These are phyloP conservation scores for Penicillium frequentans DNA, from an alignment of 2,329 filamentous ascomycete genomes.

Conservation along the genomic window DNA sequence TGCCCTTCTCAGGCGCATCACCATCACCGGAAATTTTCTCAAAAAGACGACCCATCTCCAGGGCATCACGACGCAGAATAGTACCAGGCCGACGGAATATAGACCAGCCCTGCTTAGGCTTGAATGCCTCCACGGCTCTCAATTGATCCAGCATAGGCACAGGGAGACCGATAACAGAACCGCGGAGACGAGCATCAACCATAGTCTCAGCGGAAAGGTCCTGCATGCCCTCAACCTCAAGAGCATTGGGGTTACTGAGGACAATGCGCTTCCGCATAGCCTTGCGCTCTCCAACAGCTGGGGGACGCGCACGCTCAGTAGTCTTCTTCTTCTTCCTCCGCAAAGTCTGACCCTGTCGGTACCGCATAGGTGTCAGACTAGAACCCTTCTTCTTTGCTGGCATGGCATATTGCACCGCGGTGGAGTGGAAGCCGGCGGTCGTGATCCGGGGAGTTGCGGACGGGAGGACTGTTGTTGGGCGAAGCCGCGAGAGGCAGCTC, in stretches of 20 bases:
- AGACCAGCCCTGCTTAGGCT: constrained; percentile 82
- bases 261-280: constrained; percentile 84
- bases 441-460: constrained; percentile 47
- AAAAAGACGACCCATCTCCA: constrained; percentile 67
- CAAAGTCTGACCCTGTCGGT: constrained; percentile 40
- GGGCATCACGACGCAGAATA: constrained; percentile 75
- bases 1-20: constrained; percentile 31
- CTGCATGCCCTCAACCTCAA: constrained; percentile 69
- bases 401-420: constrained; percentile 37
- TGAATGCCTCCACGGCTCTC: constrained; percentile 84
- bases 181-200: constrained; percentile 56
- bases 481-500: constrained; percentile 57
- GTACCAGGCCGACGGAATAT: constrained; percentile 80
- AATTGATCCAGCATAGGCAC: constrained; percentile 73
- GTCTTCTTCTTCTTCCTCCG: constrained; percentile 47
- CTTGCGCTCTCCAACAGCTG: constrained; percentile 77
- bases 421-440: constrained; percentile 46
- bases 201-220: constrained; percentile 60
- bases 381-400: constrained; percentile 52
- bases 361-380: constrained; percentile 31
- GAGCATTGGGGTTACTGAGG: constrained; percentile 89
- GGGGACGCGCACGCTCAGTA: constrained; percentile 55
- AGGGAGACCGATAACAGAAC: constrained; percentile 69
- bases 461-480: constrained; percentile 43
- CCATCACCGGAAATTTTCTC: constrained; percentile 51